Evolutionary conservation across 768 basidiomycete genomes (phyloP), one percentile per base, ranked within the genome.

Genomic region (Boletus bicolor): DNA sequence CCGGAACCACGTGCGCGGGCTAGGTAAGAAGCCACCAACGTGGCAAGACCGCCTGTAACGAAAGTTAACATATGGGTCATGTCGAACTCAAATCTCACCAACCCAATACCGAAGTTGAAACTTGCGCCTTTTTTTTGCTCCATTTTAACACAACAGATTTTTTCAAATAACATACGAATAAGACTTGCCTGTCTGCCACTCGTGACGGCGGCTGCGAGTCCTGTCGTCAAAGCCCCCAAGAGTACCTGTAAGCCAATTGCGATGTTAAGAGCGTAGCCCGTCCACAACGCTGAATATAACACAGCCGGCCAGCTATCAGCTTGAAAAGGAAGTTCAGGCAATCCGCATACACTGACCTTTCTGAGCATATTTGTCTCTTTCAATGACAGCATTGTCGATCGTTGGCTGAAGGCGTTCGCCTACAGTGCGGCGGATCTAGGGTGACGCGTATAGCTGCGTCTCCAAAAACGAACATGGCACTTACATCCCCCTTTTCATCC

Each of bases 21-120:
- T 26, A 91, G 76, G 68, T 86, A 90, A 2, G 87, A 85, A 17
- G 88, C 87, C 14, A 85, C 78, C 19, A 89, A 21, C 0, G 88
- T 91, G 4, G 87, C 69, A 11, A 86, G 54, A n/a, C 83, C 87
- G 34, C 89, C 85, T 83, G 17, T 0, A 50, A 21, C 19, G 7
- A 39, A 32, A 17, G 17, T 60, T 30, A 51, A 45, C 7, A 1
- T 6, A 37, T 19, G 41, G 21, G 9, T 34, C 30, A 34, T 1
- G 8, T 35, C 5, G 26, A 57, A 28, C 44, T 3, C 9, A 34
- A 34, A 34, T 11, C 15, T 26, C 45, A 64, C 73, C 8, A 0
- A 75, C 73, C 79, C 36, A 81, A 69, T 34, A 78, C 43, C 4
- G 78, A 63, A 17, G 75, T 75, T 15, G 70, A 68, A 28, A 80